Percentiles rank a stretch among this genome's conserved stretches.
These are phyloP conservation scores for Ceratocystis albifundus DNA, from an alignment of 2,329 filamentous ascomycete species.

Conservation along the genomic window DNA sequence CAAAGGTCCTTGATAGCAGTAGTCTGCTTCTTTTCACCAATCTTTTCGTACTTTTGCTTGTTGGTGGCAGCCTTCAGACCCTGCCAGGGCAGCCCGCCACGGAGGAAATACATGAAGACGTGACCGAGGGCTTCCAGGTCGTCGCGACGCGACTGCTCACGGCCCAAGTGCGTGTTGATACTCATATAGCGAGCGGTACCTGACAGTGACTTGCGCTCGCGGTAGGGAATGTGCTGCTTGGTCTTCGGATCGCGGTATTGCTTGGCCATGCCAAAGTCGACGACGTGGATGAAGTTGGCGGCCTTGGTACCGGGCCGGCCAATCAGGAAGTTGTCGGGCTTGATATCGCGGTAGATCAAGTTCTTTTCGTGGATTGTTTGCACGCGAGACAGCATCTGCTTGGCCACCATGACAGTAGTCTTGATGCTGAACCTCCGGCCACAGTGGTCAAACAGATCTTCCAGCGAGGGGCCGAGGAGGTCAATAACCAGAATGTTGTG, in stretches of 20 bases:
- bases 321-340: constrained; percentile 98
- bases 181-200: constrained; percentile 98
- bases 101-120: constrained; percentile 63
- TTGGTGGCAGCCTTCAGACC: constrained; percentile 62
- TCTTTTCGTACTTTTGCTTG: constrained; percentile 99
- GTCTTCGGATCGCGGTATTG: constrained; percentile 98
- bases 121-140: constrained; percentile 80
- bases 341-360: constrained; percentile 97
- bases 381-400: constrained; percentile 95
- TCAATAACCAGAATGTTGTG: constrained; percentile 99
- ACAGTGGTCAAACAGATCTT: constrained; percentile 96
- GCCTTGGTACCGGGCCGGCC: constrained; percentile 83
- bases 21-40: constrained; percentile 99
- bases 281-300: constrained; percentile 96
- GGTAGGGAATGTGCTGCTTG: constrained; percentile 96
- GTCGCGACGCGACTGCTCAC: constrained; percentile 90
- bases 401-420: constrained; percentile 97
- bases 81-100: constrained; percentile 61
- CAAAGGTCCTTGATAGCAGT: constrained; percentile 94
- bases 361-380: constrained; percentile 97
- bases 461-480: constrained; percentile 82
- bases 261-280: constrained; percentile 99
- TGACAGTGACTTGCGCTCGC: constrained; percentile 91
- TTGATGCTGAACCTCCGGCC: constrained; percentile 91
- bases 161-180: constrained; percentile 95